Percentiles rank a stretch among this genome's conserved stretches.
Conservation (phyloP, 495 filamentous ascomycete species). For the Lasiosphaeria ovina region DNA sequence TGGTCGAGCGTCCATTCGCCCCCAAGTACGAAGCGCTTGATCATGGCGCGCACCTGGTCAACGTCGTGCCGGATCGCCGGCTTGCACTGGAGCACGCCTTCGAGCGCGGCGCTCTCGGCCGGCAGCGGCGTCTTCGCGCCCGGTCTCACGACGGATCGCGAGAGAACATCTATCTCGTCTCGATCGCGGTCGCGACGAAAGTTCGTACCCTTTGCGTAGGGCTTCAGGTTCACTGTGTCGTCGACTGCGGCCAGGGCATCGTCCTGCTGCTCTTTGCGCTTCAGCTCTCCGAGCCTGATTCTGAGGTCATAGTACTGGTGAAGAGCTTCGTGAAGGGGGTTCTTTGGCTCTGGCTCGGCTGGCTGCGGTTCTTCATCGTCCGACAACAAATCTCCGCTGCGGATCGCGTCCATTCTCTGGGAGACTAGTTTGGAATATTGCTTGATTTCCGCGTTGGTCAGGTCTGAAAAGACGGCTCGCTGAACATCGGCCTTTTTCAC, state of each 20-base stretch:
- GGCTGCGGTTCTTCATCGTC: not conserved
- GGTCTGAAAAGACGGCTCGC: not conserved
- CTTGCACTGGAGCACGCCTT: not conserved
- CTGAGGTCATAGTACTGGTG: not conserved
- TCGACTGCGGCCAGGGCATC: not conserved
- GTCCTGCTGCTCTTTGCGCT: not conserved
- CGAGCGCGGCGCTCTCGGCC: not conserved
- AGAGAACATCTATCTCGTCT: not conserved
- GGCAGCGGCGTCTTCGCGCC: not conserved
- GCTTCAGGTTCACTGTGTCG: not conserved
- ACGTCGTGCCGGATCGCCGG: not conserved
- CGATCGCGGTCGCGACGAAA: not conserved
- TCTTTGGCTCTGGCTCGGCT: not conserved
- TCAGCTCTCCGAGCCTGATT: not conserved
- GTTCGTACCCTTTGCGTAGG: not conserved
- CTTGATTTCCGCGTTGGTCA: not conserved
- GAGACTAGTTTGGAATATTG: not conserved
- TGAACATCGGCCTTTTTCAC: not conserved
- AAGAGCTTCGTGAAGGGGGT: not conserved
- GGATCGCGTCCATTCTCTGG: not conserved
- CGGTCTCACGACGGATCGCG: not conserved
- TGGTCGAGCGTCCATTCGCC: not conserved
- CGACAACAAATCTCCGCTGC: not conserved
- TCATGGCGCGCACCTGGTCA: conserved; percentile 1
- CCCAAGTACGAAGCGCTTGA: not conserved